These are phyloP conservation scores for Fusarium sp. DNA, from an alignment of 2,329 filamentous ascomycete species.

Conservation along the genomic window DNA sequence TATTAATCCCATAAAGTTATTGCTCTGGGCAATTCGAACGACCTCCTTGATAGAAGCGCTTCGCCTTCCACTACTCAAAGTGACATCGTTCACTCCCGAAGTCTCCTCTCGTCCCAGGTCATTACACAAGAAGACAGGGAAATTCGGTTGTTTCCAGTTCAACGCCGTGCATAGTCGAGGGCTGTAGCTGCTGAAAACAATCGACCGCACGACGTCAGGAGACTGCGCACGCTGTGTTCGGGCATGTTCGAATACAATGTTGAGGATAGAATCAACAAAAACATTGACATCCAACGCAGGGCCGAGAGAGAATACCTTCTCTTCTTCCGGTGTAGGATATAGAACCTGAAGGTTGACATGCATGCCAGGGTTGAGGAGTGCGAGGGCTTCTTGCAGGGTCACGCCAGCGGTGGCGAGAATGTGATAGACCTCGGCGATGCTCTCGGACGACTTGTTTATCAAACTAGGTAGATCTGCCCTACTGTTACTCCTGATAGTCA, in stretches of 20 bases:
- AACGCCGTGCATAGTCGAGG: conserved; percentile 89
- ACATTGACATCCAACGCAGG: conserved; percentile 85
- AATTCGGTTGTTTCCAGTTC: conserved; percentile 99
- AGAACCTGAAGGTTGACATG: conserved; percentile 93
- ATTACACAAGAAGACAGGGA: conserved; percentile 95
- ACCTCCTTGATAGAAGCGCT: conserved; percentile 94
- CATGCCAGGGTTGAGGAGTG: conserved; percentile 79
- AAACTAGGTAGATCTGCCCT: conserved; percentile 60
- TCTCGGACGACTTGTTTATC: conserved; percentile 61
- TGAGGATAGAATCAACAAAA: conserved; percentile 86
- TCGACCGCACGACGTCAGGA: conserved; percentile 80
- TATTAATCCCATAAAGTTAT: conserved; percentile 98
- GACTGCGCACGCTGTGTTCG: conserved; percentile 72
- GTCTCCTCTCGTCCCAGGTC: conserved; percentile 78
- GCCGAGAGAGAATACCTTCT: conserved; percentile 75
- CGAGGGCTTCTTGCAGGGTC: conserved; percentile 82
- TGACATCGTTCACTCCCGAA: conserved; percentile 53
- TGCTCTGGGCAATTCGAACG: conserved; percentile 90
- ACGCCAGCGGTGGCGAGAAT: conserved; percentile 80
- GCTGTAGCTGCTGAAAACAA: conserved; percentile 96
- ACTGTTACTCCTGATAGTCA: conserved; percentile 59
- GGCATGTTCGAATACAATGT: conserved; percentile 91
- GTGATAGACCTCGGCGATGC: conserved; percentile 75
- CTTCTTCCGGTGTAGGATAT: conserved; percentile 83
- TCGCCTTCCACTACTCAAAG: conserved; percentile 72